Evolutionary conservation across 371 early-diverging fungal genomes (phyloP), one percentile per base, ranked within the genome.

Genomic region (Apophysomyces variabilis): DNA sequence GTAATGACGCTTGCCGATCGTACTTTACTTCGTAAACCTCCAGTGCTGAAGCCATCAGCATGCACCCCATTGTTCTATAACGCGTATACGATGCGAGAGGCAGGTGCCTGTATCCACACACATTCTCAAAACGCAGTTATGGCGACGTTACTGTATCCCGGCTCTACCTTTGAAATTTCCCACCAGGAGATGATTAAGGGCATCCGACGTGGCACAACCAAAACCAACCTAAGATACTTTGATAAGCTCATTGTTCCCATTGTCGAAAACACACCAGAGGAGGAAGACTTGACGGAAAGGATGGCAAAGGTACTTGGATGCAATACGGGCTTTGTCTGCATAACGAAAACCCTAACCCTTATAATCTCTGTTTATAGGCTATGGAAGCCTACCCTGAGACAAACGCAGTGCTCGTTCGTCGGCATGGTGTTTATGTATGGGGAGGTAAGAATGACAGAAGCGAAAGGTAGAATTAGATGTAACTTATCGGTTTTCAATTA

Each of bases 111-210:
- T 83, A 95, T 98, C 71, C 97, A 97, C 72, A 96, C 97, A 5
- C 98, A 98, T 78, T 96, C 96, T 13, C 95, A 95, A 74, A 84
- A 94, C 69, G 99, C 99, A 1, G 96, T 97, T 38, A 90, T 97
- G 90, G 96, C 85, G 2, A 97, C 99, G 0, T 72, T 98, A 74
- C 72, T 97, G 57, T 90, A 75, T 62, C 78, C 85, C 14, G 91
- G 90, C 21, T 73, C 84, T 16, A 87, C 83, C 38, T 93, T 93
- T 76, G 77, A 77, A n/a, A 95, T 98, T 58, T 93, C 95, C 9
- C 95, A 97, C 73, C 97, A 96, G 78, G 99, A 98, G 76, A 97
- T 97, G 98, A 98, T 98, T 79, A 98, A 98, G 82, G 99, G 99
- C 11, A 98, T 98, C 64, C 83, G 93, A 45, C 85, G 87, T 58